Evolutionary conservation across 768 basidiomycete genomes (phyloP), one percentile per base, ranked within the genome.

Genomic region (Lentinula raphanica): DNA sequence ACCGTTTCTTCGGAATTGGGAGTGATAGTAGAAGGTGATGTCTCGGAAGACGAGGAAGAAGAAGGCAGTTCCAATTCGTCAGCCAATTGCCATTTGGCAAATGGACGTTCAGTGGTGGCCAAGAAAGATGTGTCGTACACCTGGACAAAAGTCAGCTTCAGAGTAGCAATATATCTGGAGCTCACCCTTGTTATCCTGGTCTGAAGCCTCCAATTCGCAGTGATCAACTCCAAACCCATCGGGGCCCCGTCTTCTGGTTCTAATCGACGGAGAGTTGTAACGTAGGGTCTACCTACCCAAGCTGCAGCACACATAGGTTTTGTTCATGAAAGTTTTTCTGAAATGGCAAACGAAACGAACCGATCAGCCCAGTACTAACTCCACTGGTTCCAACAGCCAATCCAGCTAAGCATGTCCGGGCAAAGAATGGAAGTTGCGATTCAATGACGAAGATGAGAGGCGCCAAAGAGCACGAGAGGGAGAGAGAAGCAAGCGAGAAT

Each of bases 381-480:
- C 83, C 79, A 40, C 87, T 89, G 0, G 90, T 90, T 36, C 79
- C 79, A 59, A 94, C 62, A 3, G 92, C 92, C 7, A 86, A 85
- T 9, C 74, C 73, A 1, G 86, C 88, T 31, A 95, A 76, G 13
- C 82, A 83, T 25, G 82, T 66, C 21, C 92, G 84, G 0, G 88
- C 93, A 17, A 79, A 76, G 39, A 80, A 64, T 0, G 93, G 91
- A 6, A 94, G 79, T 23, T 80, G 80, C 4, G 91, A 87, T 60
- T 94, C 91, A 63, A 94, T 77, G 54, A 90, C 67, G 70, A 94
- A 88, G 60, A 94, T 83, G 72, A 94, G 85, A 1, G 93, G 93
- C 1, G 88, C 76, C 64, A 94, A 75, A 3, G 82, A 77, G 58
- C 77, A 71, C 9, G 90, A 86, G 49, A 92, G 78, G 2, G 78